Conservation (phyloP, 352 stramenopile genomes). For the Phytophthora sp. region DNA sequence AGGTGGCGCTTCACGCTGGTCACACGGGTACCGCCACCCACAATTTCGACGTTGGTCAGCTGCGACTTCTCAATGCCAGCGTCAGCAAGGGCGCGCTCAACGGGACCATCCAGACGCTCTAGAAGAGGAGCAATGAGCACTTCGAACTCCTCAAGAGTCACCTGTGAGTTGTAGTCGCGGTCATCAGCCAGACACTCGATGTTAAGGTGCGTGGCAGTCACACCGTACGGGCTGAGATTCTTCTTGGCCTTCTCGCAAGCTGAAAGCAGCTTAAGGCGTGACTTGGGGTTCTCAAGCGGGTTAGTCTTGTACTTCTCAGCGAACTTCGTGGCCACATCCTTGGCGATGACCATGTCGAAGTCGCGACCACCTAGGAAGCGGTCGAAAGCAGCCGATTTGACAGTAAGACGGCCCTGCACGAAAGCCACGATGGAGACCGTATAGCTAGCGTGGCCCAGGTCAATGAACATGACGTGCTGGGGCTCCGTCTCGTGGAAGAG, state of each 20-base stretch:
- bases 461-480: constrained; percentile 99
- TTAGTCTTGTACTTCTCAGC: constrained; percentile 97
- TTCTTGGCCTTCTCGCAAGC: constrained; percentile 99
- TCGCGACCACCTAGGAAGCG: constrained; percentile 95
- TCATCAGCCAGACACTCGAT: constrained; percentile 99
- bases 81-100: constrained; percentile 86
- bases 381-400: constrained; percentile 95
- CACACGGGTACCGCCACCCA: constrained; percentile 96
- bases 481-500: constrained; percentile 93
- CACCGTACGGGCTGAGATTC: constrained; percentile 96
- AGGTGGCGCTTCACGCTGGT: constrained; percentile 96
- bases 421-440: constrained; percentile 93
- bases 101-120: constrained; percentile 80
- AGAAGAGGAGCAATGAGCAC: constrained; percentile 91
- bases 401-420: constrained; percentile 95
- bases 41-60: constrained; percentile 94
- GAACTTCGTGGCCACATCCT: constrained; percentile 96
- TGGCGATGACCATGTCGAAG: constrained; percentile 96
- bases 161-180: constrained; percentile 95
- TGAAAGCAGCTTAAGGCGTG: constrained; percentile 96
- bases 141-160: constrained; percentile 97
- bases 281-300: constrained; percentile 91
- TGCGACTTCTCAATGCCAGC: constrained; percentile 92
- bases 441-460: constrained; percentile 96
- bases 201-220: constrained; percentile 96